Evolutionary conservation across 208 protist species (phyloP).

Genomic region (Acanthamoeba castellanii): DNA sequence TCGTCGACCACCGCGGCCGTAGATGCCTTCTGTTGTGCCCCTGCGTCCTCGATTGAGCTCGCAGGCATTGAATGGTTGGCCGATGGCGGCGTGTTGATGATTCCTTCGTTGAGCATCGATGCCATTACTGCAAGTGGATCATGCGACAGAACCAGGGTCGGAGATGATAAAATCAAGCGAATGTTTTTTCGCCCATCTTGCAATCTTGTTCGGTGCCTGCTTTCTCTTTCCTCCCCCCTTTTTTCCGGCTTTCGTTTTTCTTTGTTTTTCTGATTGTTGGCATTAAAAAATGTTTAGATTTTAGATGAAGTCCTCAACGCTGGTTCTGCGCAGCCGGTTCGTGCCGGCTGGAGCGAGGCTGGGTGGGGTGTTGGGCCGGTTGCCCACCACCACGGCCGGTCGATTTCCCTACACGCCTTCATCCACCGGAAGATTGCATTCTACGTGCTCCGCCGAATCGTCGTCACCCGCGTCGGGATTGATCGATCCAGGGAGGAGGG

Average conservation of each 20-base stretch:
- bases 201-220: neutral
- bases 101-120: neutral
- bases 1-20: neutral
- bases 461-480: neutral
- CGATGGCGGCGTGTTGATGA: too few species aligned
- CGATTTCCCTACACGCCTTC: neutral
- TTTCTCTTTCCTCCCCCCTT: neutral
- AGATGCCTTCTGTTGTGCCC: neutral
- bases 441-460: neutral
- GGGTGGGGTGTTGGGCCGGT: too few species aligned
- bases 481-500: slow-evolving; percentile 12
- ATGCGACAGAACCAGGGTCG: neutral
- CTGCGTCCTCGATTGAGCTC: too few species aligned
- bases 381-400: too few species aligned
- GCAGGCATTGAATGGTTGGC: too few species aligned
- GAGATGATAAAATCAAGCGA: slow-evolving; percentile 1
- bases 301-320: neutral
- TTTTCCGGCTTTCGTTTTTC: neutral
- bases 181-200: slow-evolving; percentile 41
- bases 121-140: neutral
- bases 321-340: neutral
- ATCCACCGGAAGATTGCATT: neutral
- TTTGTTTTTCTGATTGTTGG: too few species aligned
- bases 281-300: too few species aligned
- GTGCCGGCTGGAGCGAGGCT: neutral